These are phyloP conservation scores for Punica granatum DNA, from an alignment of 345 rosid species.

Conservation along the genomic window DNA sequence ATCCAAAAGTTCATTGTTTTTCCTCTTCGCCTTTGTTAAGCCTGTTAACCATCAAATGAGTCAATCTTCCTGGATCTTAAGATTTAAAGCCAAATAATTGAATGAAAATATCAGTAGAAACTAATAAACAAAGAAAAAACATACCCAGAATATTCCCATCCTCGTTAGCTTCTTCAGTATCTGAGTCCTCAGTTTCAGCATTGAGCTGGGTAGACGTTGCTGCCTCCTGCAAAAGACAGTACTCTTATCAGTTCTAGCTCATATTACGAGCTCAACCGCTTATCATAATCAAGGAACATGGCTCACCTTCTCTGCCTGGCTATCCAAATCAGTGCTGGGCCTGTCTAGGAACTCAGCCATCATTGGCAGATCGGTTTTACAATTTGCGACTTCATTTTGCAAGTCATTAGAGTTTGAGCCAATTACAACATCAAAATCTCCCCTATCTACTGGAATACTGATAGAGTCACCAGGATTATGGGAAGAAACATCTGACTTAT, in stretches of 20 bases:
- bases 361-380: constrained; percentile 13
- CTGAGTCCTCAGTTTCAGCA: constrained; percentile 16
- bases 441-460: neutral
- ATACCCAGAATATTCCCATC: constrained; percentile 36
- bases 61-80: constrained; percentile 2
- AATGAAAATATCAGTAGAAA: neutral
- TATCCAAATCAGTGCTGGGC: constrained; percentile 20
- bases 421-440: neutral
- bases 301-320: constrained; percentile 21
- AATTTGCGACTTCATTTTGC: constrained; percentile 9
- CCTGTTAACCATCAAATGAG: constrained; percentile 28
- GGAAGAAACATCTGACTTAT: constrained; percentile 16
- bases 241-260: constrained; percentile 19
- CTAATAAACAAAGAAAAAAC: neutral
- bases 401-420: neutral
- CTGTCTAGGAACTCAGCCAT: constrained; percentile 20
- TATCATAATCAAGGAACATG: constrained; percentile 12
- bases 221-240: constrained; percentile 25
- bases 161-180: constrained; percentile 16
- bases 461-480: neutral
- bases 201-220: constrained; percentile 19
- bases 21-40: constrained; percentile 33
- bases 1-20: constrained; percentile 37
- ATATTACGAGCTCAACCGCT: constrained; percentile 11
- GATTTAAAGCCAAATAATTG: no score